These are phyloP conservation scores for Boletus reticuloceps DNA, from an alignment of 768 basidiomycete species.

Conservation along the genomic window DNA sequence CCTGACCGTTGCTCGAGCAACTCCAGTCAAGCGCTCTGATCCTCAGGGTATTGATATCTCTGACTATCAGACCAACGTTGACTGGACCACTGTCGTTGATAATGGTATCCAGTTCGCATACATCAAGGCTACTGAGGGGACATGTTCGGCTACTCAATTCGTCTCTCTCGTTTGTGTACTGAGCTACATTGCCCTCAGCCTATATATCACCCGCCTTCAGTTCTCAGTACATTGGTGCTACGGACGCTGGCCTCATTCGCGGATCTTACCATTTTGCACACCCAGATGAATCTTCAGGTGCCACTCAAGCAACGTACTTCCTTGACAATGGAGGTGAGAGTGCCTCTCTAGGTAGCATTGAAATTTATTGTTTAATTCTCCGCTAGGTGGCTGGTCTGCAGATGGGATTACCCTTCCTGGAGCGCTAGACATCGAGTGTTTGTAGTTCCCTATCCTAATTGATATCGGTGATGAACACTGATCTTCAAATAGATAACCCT, in stretches of 20 bases:
- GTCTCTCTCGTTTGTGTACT: not conserved
- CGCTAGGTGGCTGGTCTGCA: constrained; percentile 48
- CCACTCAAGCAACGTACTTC: constrained; percentile 59
- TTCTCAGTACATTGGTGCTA: constrained; percentile 55
- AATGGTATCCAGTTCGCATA: constrained; percentile 56
- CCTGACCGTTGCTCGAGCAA: constrained; percentile 13
- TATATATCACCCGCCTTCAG: constrained; percentile 34
- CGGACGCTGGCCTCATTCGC: constrained; percentile 53
- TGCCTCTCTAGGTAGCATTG: not conserved
- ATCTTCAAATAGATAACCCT: constrained; percentile 43
- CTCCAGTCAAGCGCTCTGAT: constrained; percentile 30
- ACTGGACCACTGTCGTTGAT: constrained; percentile 51
- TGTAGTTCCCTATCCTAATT: constrained; percentile 7
- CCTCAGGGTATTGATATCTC: constrained; percentile 60
- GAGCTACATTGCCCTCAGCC: constrained; percentile 5
- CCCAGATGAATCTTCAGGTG: constrained; percentile 52
- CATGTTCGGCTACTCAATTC: constrained; percentile 32
- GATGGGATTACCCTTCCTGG: constrained; percentile 65
- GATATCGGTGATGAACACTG: not conserved
- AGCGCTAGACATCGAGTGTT: constrained; percentile 62
- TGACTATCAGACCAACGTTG: constrained; percentile 42
- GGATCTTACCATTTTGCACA: constrained; percentile 63
- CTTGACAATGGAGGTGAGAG: constrained; percentile 50
- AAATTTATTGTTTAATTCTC: not conserved
- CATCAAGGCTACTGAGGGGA: constrained; percentile 70